Evolutionary conservation across 805 yeast species (phyloP), one percentile per base, ranked within the genome.

Genomic region (Metschnikowia santaceciliae): DNA sequence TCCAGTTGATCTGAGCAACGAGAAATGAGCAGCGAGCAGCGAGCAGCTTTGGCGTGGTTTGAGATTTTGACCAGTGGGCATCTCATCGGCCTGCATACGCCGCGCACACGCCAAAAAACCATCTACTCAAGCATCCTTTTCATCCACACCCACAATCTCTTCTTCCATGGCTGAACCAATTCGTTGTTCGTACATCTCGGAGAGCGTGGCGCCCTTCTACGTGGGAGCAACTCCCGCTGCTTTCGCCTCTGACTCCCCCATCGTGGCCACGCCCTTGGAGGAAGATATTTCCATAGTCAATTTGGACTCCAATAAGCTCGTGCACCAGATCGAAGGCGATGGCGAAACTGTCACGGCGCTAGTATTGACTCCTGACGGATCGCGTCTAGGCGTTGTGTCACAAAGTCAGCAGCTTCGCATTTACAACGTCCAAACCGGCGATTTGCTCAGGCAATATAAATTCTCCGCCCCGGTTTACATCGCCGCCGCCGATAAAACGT

Each of bases 371-470:
- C 89, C 96, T 1, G 90, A 90, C 64, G 94, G 89, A 1, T 61
- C 68, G 35, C 77, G 73, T 46, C 65, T 94, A 32, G 90, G 90
- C 1, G 81, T 84, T 17, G 81, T 88, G 11, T 86, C 96, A 0
- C 90, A 90, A 61, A 86, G 96, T 1, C 91, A 90, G 61, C 89
- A 87, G 64, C 75, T 94, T 57, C 79, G 85, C 48, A 76, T 91
- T 1, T 88, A 81, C 62, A 75, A 77, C 51, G 58, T 81, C n/a
- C 68, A 66, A 40, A 63, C 69, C 38, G 70, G 68, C 8, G 36
- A 39, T 4, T 62, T 82, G 49, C 63, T 73, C 51, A 82, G 81
- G 61, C 71, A 75, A 14, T 77, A 78, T 70, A 85, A 80, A 63
- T 64, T 87, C 42, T 72, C 89, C 2, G 85, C 97, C 1, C 96